phyloP scores from a whole-genome alignment of 805 yeast species.

The Zygosaccharomyces kombuchaensis region DNA sequence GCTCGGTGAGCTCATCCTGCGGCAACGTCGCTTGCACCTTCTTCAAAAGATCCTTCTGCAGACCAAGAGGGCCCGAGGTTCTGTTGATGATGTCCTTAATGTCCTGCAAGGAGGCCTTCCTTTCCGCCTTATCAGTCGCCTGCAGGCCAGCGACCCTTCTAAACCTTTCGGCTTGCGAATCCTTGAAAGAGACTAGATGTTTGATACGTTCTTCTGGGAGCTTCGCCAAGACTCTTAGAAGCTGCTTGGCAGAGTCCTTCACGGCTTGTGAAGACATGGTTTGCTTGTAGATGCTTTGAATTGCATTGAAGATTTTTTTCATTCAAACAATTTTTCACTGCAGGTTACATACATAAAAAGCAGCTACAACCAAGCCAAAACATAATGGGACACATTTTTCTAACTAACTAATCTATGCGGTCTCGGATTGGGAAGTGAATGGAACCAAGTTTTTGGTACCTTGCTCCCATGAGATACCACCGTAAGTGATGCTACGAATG shows the following conservation, averaged over 20 bases:
- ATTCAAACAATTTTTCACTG: not conserved
- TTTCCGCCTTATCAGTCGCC: slow-evolving; percentile 36
- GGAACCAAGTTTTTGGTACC: slow-evolving; percentile 70
- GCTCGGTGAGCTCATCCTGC: slow-evolving; percentile 48
- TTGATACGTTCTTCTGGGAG: slow-evolving; percentile 66
- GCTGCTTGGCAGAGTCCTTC: slow-evolving; percentile 51
- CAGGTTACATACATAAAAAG: not conserved
- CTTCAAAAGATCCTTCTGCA: slow-evolving; percentile 45
- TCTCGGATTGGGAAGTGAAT: slow-evolving; percentile 65
- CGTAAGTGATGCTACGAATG: slow-evolving; percentile 68
- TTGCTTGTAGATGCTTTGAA: not conserved
- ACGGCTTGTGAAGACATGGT: slow-evolving; percentile 20
- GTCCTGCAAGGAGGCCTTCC: slow-evolving; percentile 40
- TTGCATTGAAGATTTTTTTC: not conserved
- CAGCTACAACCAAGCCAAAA: not conserved
- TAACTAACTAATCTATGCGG: slow-evolving; percentile 7
- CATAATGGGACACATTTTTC: not conserved
- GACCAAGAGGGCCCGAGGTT: slow-evolving; percentile 39
- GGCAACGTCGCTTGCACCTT: slow-evolving; percentile 41
- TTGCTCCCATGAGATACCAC: slow-evolving; percentile 75
- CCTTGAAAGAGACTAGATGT: slow-evolving; percentile 68
- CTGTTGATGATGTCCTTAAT: slow-evolving; percentile 38
- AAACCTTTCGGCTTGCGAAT: slow-evolving; percentile 56
- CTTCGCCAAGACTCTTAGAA: slow-evolving; percentile 53
- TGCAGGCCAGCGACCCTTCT: slow-evolving; percentile 48